Percentiles rank a stretch among this genome's conserved stretches.
Conservation (phyloP, 257 asterid genomes). For the Leonotis leonurus region DNA sequence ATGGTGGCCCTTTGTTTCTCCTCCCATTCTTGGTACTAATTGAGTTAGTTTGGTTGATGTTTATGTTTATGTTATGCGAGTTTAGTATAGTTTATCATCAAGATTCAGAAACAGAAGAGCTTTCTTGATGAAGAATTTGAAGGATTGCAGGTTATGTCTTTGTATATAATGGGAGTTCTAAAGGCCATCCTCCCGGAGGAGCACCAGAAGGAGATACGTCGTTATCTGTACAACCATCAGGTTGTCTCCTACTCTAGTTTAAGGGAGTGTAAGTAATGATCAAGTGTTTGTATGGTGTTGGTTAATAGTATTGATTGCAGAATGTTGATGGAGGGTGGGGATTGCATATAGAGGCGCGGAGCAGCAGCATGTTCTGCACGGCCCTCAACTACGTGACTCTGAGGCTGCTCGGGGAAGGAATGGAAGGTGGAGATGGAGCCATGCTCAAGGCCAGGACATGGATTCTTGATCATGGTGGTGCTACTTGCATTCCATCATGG, state of each 20-base stretch:
- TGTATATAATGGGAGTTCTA: constrained; percentile 42
- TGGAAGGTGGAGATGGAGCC: constrained; percentile 29
- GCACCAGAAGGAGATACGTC: constrained; percentile 51
- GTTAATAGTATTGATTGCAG: too few relatives aligned
- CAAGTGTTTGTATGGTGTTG: too few relatives aligned
- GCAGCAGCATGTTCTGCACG: constrained; percentile 67
- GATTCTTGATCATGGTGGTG: constrained; percentile 71
- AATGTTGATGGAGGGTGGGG: constrained; percentile 89
- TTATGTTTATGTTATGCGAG: not conserved
- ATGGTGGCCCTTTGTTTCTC: constrained; percentile 72
- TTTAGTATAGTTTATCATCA: too few relatives aligned
- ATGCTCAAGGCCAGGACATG: constrained; percentile 50
- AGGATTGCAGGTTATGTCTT: constrained; percentile 37
- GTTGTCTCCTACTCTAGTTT: constrained; percentile 18
- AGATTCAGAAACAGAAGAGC: too few relatives aligned
- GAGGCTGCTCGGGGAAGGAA: constrained; percentile 48
- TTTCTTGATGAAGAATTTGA: not conserved
- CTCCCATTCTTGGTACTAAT: constrained; percentile 53
- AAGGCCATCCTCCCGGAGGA: constrained; percentile 32
- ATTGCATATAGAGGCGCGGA: constrained; percentile 59
- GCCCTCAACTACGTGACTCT: constrained; percentile 49
- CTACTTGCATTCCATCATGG: constrained; percentile 61
- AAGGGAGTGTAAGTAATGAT: too few relatives aligned
- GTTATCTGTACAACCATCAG: constrained; percentile 69
- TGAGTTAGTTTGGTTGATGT: not conserved